Percentiles rank a stretch among this genome's conserved stretches.
phyloP scores from a whole-genome alignment of 768 basidiomycete species.

The Cystofilobasidium capitatum region DNA sequence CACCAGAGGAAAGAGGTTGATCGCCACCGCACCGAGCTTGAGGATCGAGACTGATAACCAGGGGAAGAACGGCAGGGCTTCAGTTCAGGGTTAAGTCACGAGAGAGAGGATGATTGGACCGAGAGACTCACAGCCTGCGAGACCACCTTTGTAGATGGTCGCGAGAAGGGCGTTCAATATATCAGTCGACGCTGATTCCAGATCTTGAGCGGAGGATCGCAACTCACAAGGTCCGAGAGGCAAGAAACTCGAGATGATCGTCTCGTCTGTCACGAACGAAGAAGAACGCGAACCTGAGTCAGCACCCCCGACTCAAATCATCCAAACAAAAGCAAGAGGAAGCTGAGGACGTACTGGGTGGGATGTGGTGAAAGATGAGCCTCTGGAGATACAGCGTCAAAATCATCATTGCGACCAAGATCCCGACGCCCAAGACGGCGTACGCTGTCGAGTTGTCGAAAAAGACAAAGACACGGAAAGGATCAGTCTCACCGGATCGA shows the following conservation, averaged over 20 bases:
- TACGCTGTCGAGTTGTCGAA: slow-evolving; percentile 2
- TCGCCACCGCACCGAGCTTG: slow-evolving; percentile 27
- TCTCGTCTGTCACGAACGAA: slow-evolving; percentile 14
- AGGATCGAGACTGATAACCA: slow-evolving; percentile 20
- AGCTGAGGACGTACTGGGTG: slow-evolving; percentile 8
- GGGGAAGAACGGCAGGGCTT: background rate
- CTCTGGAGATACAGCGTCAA: slow-evolving; percentile 27
- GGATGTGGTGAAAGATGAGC: slow-evolving; percentile 29
- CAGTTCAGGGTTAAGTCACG: background rate
- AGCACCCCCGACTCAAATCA: background rate
- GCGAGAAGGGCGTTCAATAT: no score
- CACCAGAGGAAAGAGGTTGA: slow-evolving; percentile 21
- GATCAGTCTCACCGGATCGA: background rate
- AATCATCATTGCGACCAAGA: slow-evolving; percentile 24
- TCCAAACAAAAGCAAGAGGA: background rate
- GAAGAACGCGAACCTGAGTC: no score
- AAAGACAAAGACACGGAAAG: background rate
- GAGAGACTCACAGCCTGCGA: background rate
- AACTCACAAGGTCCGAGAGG: slow-evolving; percentile 27
- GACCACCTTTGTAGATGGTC: no score
- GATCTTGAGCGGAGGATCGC: no score
- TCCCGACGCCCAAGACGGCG: slow-evolving; percentile 15
- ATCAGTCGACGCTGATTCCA: no score
- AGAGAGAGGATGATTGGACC: no score
- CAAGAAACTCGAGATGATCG: slow-evolving; percentile 29